Evolutionary conservation across 495 filamentous ascomycete species (phyloP), one percentile per base, ranked within the genome.

Genomic region (Rusavskia elegans): DNA sequence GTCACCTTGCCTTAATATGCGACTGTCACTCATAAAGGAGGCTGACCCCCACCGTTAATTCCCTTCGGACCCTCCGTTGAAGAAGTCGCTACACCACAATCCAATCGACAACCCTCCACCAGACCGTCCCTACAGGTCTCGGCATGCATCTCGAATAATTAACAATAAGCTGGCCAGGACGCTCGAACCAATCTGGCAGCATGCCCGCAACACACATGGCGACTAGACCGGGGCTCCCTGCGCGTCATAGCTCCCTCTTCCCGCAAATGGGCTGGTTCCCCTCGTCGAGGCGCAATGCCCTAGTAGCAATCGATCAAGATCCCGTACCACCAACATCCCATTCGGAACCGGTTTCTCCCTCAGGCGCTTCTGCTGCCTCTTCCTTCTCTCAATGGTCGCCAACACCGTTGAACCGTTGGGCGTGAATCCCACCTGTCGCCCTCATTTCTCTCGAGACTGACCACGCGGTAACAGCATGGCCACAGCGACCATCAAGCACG

Each of bases 401-500:
- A 23, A 6, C 44, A n/a, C 44, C 44, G 23, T 46, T 46, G 44
- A 46, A 46, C 21, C 44, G 44, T 46, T 46, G 44, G 44, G 44
- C 44, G 44, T 46, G 16, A 46, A 46, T 46, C 44, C 19, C 23
- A 11, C 44, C 44, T 46, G 14, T 46, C 23, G 1, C 21, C 44
- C 23, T 46, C 20, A 1, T 9, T 46, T 14, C 14, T 11, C 11
- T 6, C 20, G 23, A 25, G 21, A 29, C 44, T 46, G 44, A 46
- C 44, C 44, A n/a, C 44, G 23, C 21, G 44, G 23, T 46, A 23
- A 29, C 37, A 60, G 53, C 32, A 60, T 60, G 58, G 58, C 58
- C 25, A 60, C 58, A 3, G 58, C 58, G n/a, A 55, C 57, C 25
- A 41, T 61, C 39, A 61, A 61, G 38, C 59, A 59, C 40, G 57